These are phyloP conservation scores for Phytophthora chlamydospora DNA, from an alignment of 352 stramenopile species.

Conservation along the genomic window DNA sequence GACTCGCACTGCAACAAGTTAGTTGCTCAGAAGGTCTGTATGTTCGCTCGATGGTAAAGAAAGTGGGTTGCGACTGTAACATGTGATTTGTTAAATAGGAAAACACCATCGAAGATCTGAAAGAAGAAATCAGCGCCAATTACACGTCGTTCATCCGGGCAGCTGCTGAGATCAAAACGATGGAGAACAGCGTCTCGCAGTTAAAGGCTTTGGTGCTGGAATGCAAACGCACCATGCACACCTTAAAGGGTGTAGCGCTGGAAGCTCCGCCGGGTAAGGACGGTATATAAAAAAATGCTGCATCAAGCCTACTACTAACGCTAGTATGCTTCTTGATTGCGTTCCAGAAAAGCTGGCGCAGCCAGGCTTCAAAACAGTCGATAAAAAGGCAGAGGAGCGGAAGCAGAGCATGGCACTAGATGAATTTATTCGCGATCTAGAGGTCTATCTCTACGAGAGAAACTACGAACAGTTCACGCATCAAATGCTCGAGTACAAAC, in stretches of 20 bases:
- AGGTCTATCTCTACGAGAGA: constrained; percentile 69
- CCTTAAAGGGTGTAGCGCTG: constrained; percentile 56
- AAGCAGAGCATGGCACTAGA: constrained; percentile 59
- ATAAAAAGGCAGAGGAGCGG: constrained; percentile 54
- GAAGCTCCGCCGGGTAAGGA: constrained; percentile 50
- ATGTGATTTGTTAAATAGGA: constrained; percentile 39
- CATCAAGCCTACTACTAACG: background rate
- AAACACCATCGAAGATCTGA: constrained; percentile 84
- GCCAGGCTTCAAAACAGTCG: constrained; percentile 46
- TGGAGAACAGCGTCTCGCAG: constrained; percentile 87
- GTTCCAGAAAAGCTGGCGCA: constrained; percentile 44
- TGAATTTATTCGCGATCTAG: constrained; percentile 69
- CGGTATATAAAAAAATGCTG: background rate
- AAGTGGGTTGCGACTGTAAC: background rate
- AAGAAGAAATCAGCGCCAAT: constrained; percentile 83
- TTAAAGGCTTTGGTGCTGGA: constrained; percentile 78
- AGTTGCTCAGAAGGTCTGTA: constrained; percentile 67
- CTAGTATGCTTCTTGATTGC: constrained; percentile 2
- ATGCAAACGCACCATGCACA: constrained; percentile 71
- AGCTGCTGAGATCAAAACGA: constrained; percentile 76
- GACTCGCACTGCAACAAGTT: constrained; percentile 77
- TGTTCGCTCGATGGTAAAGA: background rate
- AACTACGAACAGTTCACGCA: constrained; percentile 69
- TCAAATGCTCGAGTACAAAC: constrained; percentile 59
- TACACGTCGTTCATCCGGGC: constrained; percentile 84